A percentile compares a stretch with the other conserved stretches of the same genome.
Conservation (phyloP, 305 asterid species). For the Coffea humblotiana region DNA sequence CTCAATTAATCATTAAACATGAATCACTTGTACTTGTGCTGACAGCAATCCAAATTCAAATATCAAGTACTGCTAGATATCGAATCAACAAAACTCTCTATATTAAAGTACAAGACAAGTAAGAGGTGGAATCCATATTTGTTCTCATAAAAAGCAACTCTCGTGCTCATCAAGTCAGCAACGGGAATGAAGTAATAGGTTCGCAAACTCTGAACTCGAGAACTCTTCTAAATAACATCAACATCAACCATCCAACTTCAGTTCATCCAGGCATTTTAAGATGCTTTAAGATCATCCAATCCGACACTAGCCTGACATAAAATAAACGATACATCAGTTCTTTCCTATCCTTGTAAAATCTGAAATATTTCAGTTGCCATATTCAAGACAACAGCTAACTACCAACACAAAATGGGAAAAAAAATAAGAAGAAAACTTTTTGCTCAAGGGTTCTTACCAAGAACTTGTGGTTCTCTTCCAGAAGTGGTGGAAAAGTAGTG, state of each 20-base stretch:
- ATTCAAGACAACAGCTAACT: neutral
- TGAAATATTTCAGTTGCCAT: neutral
- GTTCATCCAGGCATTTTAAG: conserved; percentile 31
- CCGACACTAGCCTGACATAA: conserved; percentile 81
- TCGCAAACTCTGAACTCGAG: neutral
- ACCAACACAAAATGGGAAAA: neutral
- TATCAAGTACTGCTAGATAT: neutral
- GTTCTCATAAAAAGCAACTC: neutral
- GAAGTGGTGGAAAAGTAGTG: conserved; percentile 67
- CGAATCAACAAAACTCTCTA: neutral
- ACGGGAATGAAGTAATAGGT: neutral
- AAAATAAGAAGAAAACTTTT: neutral
- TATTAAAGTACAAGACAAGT: neutral
- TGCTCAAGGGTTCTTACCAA: conserved; percentile 55
- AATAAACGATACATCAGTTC: conserved; percentile 15
- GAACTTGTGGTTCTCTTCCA: conserved; percentile 94
- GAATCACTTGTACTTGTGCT: too few species aligned
- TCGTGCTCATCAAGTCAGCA: neutral
- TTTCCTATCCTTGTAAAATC: neutral
- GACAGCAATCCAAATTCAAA: neutral
- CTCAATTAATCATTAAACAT: too few species aligned
- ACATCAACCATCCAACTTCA: neutral
- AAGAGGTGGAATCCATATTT: neutral
- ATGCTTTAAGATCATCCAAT: conserved; percentile 83
- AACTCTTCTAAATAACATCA: neutral